These are phyloP conservation scores for Leishmania tropica DNA, from an alignment of 208 protist genomes.

Conservation along the genomic window DNA sequence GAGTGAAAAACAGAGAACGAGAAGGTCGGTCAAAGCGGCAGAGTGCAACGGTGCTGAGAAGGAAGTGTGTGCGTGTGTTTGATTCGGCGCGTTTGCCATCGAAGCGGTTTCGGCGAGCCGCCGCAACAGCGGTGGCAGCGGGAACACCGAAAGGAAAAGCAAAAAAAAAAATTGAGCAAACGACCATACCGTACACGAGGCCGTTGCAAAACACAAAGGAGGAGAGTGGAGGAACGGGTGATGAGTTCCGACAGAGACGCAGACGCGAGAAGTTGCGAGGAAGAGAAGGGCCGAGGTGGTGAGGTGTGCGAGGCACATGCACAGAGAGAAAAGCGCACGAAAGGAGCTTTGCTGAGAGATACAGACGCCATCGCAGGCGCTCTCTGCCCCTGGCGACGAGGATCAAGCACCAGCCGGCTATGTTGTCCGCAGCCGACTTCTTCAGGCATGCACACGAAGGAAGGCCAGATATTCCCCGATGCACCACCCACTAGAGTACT, in stretches of 20 bases:
- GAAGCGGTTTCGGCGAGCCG: background rate
- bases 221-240: background rate
- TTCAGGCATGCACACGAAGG: background rate
- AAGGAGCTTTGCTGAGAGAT: background rate
- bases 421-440: background rate
- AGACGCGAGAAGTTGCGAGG: background rate
- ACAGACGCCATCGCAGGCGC: background rate
- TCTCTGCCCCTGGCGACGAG: background rate
- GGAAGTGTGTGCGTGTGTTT: background rate
- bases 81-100: background rate
- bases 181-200: background rate
- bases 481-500: background rate
- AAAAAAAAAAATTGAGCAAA: background rate
- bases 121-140: background rate
- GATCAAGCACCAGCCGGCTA: background rate
- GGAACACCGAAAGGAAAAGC: background rate
- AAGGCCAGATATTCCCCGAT: background rate
- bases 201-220: background rate
- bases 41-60: background rate
- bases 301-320: background rate
- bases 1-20: background rate
- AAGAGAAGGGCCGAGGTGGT: background rate
- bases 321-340: background rate
- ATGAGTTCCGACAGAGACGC: background rate
- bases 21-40: background rate